Evolutionary conservation across 1,284 basidiomycete species (phyloP).

Genomic region (Cryptococcus wingfieldii): DNA sequence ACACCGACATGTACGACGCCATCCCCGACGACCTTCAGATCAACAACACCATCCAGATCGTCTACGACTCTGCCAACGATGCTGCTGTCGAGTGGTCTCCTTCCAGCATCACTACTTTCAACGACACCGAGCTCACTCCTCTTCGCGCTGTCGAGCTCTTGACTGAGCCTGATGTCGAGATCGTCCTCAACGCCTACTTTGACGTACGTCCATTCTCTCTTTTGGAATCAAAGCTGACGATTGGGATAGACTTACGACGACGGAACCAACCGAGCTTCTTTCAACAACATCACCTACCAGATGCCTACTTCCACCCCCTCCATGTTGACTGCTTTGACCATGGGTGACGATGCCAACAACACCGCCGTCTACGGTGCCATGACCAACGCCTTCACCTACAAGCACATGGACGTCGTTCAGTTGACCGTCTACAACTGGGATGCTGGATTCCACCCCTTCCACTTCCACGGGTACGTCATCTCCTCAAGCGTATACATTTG

Average conservation of each 20-base stretch:
- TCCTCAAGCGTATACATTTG: neutral
- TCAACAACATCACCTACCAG: conserved; percentile 45
- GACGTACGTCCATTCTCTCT: conserved; percentile 33
- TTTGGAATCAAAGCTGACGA: neutral
- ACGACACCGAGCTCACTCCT: conserved; percentile 50
- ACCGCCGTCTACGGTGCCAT: conserved; percentile 67
- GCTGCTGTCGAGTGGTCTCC: conserved; percentile 11
- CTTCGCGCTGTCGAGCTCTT: conserved; percentile 35
- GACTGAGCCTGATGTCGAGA: conserved; percentile 36
- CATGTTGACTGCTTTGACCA: conserved; percentile 67
- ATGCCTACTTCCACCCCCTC: conserved; percentile 59
- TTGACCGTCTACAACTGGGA: conserved; percentile 76
- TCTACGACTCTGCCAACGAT: conserved; percentile 52
- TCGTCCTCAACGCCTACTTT: conserved; percentile 50
- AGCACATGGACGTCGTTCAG: conserved; percentile 72
- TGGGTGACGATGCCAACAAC: conserved; percentile 68
- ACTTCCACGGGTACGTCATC: conserved; percentile 44
- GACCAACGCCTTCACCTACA: conserved; percentile 65
- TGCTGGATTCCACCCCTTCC: conserved; percentile 52
- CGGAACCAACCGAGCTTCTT: conserved; percentile 48
- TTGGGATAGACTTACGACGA: conserved; percentile 47
- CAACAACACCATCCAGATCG: conserved; percentile 71
- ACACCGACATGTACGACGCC: conserved; percentile 63
- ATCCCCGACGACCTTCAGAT: conserved; percentile 67
- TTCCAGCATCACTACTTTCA: conserved; percentile 35